These are phyloP conservation scores for Arabis hirsuta DNA, from an alignment of 345 rosid species.

Conservation along the genomic window DNA sequence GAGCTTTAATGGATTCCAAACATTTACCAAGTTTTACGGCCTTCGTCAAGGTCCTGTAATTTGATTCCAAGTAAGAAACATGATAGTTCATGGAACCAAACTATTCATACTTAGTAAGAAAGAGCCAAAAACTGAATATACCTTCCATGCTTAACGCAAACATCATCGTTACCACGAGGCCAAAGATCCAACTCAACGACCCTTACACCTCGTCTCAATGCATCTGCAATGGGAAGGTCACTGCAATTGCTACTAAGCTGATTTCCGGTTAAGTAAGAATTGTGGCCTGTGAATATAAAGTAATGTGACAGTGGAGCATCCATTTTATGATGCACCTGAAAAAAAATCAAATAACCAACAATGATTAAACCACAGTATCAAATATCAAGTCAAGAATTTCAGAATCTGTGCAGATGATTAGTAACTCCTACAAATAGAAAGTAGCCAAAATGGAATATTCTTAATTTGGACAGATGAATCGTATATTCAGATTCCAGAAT, in stretches of 20 bases:
- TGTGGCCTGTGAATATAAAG: slow-evolving; percentile 90
- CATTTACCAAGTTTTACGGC: slow-evolving; percentile 72
- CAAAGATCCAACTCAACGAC: slow-evolving; percentile 94
- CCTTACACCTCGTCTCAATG: slow-evolving; percentile 76
- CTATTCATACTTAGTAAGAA: slow-evolving; percentile 7
- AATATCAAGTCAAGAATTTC: slow-evolving; percentile 8
- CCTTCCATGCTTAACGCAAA: slow-evolving; percentile 94
- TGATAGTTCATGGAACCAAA: slow-evolving; percentile 4
- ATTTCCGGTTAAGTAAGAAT: slow-evolving; percentile 90
- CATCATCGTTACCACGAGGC: slow-evolving; percentile 71
- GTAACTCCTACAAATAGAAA: slow-evolving; percentile 12
- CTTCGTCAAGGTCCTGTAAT: slow-evolving; percentile 77
- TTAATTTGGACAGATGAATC: slow-evolving; percentile 11
- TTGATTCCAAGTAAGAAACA: slow-evolving; percentile 26
- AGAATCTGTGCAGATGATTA: slow-evolving; percentile 6
- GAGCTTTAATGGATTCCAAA: slow-evolving; percentile 64
- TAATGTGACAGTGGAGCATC: slow-evolving; percentile 86
- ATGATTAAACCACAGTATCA: background rate
- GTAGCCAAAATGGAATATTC: background rate
- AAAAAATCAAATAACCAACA: background rate
- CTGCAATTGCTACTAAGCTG: slow-evolving; percentile 96
- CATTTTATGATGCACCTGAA: slow-evolving; percentile 92
- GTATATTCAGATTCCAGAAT: background rate
- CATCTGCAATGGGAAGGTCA: slow-evolving; percentile 82
- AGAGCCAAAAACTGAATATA: slow-evolving; percentile 34